A percentile compares a stretch with the other conserved stretches of the same genome.
These are phyloP conservation scores for Eutrema heterophyllum DNA, from an alignment of 345 rosid genomes.

Conservation along the genomic window DNA sequence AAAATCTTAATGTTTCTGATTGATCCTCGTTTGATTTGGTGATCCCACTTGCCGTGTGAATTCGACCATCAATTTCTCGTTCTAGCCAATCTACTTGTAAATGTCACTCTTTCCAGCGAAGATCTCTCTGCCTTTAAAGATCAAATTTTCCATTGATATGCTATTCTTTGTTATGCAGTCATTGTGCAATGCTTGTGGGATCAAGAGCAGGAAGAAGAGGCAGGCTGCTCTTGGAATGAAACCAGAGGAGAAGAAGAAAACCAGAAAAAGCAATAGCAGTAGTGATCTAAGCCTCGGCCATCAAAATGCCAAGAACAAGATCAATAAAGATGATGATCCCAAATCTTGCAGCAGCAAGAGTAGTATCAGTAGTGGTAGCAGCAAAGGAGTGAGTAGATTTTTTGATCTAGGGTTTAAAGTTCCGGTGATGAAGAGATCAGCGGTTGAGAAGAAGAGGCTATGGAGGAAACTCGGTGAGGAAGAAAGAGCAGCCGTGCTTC, in stretches of 20 bases:
- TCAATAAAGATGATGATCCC: background rate
- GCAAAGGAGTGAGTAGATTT: background rate
- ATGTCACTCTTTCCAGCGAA: too few relatives aligned
- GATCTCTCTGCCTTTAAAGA: too few relatives aligned
- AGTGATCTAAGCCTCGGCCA: constrained; percentile 12
- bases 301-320: background rate
- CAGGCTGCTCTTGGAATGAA: constrained; percentile 55
- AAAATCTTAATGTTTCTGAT: too few relatives aligned
- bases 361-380: background rate
- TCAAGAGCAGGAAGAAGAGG: constrained; percentile 91
- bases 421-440: constrained; percentile 35
- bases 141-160: too few relatives aligned
- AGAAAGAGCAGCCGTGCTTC: constrained; percentile 85
- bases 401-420: constrained; percentile 27
- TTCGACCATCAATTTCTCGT: too few relatives aligned
- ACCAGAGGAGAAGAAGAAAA: constrained; percentile 42
- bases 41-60: too few relatives aligned
- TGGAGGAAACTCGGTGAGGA: constrained; percentile 51
- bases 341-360: background rate
- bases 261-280: constrained; percentile 26
- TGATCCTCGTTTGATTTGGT: too few relatives aligned
- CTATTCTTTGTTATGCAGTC: constrained; percentile 43
- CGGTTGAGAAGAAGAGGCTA: constrained; percentile 55
- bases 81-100: too few relatives aligned
- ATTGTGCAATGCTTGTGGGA: constrained; percentile 95